Conservation (phyloP, 2,329 filamentous ascomycete species). For the Gremmenia infestans region DNA sequence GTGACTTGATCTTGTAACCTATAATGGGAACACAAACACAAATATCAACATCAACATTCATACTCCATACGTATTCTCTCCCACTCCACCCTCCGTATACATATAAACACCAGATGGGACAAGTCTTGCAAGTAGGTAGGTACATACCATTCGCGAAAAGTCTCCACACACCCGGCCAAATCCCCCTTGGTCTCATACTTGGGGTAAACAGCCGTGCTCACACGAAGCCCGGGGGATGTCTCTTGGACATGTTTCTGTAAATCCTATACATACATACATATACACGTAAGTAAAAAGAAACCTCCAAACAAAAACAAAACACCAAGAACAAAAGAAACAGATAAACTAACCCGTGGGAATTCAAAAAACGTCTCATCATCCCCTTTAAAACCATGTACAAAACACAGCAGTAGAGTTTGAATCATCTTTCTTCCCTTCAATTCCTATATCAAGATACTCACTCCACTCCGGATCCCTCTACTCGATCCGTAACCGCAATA, state of each 20-base stretch:
- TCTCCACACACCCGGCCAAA: constrained; percentile 47
- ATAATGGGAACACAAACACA: not conserved
- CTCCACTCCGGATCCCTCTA: too few species aligned
- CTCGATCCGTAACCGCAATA: too few species aligned
- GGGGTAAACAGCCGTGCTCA: constrained; percentile 62
- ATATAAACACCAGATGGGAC: too few species aligned
- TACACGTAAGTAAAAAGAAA: too few species aligned
- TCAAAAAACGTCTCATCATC: constrained; percentile 63
- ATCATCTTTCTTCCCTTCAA: constrained; percentile 34
- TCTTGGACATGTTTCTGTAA: constrained; percentile 56
- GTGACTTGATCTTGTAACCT: constrained; percentile 80
- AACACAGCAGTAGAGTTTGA: constrained; percentile 63
- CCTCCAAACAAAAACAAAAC: not conserved
- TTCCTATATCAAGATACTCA: too few species aligned
- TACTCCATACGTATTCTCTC: too few species aligned
- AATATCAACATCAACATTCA: not conserved
- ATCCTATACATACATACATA: constrained; percentile 35
- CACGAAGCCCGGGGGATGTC: constrained; percentile 54
- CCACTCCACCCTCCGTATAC: too few species aligned
- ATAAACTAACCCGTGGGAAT: constrained; percentile 49
- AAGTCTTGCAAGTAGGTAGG: too few species aligned
- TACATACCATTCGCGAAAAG: constrained; percentile 49
- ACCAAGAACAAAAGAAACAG: not conserved
- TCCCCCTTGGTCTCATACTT: constrained; percentile 70
- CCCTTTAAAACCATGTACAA: constrained; percentile 72